A percentile compares a stretch with the other conserved stretches of the same genome.
These are phyloP conservation scores for Rossbeevera mucosa DNA, from an alignment of 768 basidiomycete genomes.

Conservation along the genomic window DNA sequence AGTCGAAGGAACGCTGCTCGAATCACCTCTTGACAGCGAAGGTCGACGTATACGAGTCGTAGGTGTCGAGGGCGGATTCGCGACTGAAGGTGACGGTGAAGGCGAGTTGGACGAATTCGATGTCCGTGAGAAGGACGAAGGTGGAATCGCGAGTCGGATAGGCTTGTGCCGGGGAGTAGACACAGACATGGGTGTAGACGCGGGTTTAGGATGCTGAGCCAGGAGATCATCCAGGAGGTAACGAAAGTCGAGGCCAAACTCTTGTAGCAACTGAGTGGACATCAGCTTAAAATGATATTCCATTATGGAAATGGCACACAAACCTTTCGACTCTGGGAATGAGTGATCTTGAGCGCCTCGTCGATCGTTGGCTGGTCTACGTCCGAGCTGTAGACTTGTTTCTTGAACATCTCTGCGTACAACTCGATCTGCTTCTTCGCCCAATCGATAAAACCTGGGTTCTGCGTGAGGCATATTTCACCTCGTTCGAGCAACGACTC, in stretches of 20 bases:
- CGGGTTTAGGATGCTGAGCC: conserved; percentile 45
- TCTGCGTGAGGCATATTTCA: neutral
- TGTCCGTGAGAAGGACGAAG: conserved; percentile 15
- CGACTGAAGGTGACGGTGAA: conserved; percentile 11
- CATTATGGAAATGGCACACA: conserved; percentile 7
- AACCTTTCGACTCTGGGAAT: conserved; percentile 81
- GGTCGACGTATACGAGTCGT: conserved; percentile 24
- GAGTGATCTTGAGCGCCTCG: conserved; percentile 74
- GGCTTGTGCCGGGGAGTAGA: conserved; percentile 23
- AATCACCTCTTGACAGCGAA: conserved; percentile 22
- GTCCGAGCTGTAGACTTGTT: conserved; percentile 87
- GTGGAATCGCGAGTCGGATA: conserved; percentile 23
- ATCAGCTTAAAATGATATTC: neutral
- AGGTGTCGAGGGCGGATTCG: conserved; percentile 24
- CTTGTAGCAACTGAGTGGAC: conserved; percentile 66
- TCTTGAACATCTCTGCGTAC: conserved; percentile 81
- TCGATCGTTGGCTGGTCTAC: conserved; percentile 65
- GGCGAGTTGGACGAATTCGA: conserved; percentile 14
- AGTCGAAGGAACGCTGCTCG: conserved; percentile 24
- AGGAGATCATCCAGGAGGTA: conserved; percentile 82
- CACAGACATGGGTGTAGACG: conserved; percentile 2
- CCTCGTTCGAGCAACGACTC: neutral
- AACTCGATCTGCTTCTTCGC: conserved; percentile 78
- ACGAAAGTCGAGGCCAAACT: conserved; percentile 91
- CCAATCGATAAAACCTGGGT: conserved; percentile 89